phyloP scores from a whole-genome alignment of 2,329 filamentous ascomycete genomes.

The Penicillium griseofulvum region DNA sequence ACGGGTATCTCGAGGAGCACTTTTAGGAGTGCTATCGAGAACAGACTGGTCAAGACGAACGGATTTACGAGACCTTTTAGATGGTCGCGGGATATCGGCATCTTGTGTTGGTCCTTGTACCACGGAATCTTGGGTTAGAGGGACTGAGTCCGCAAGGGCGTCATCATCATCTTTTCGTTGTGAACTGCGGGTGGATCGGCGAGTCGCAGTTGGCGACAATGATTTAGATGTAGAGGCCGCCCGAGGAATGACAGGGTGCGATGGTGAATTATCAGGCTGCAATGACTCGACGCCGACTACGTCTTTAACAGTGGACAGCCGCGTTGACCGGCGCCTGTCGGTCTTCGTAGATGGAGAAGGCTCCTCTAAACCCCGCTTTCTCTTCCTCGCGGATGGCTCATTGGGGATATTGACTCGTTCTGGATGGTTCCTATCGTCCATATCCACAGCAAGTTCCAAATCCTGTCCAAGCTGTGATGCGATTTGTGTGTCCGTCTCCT shows the following conservation, averaged over 20 bases:
- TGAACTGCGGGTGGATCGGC: conserved; percentile 25
- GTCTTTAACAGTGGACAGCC: conserved; percentile 22
- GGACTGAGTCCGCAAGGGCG: not conserved
- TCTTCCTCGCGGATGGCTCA: conserved; percentile 31
- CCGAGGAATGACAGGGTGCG: conserved; percentile 9
- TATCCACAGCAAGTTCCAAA: conserved; percentile 39
- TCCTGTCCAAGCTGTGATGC: conserved; percentile 48
- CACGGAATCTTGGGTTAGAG: not conserved
- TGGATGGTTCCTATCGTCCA: conserved; percentile 14
- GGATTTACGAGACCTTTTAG: conserved; percentile 32
- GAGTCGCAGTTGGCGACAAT: conserved; percentile 20
- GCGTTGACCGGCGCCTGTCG: conserved; percentile 33
- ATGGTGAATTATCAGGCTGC: conserved; percentile 12
- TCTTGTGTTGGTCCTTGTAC: not conserved
- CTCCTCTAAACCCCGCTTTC: conserved; percentile 32
- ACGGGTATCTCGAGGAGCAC: conserved; percentile 14
- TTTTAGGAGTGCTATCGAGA: conserved; percentile 12
- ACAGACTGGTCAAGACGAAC: conserved; percentile 25
- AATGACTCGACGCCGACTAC: conserved; percentile 4
- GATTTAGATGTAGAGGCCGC: conserved; percentile 4
- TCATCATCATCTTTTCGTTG: conserved; percentile 14
- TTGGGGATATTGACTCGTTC: conserved; percentile 3
- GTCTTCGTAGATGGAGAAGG: conserved; percentile 12
- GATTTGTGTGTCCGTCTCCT: conserved; percentile 45
- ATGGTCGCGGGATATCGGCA: conserved; percentile 18